phyloP scores from a whole-genome alignment of 2,329 filamentous ascomycete species.

The Dothiorella sarmentorum region DNA sequence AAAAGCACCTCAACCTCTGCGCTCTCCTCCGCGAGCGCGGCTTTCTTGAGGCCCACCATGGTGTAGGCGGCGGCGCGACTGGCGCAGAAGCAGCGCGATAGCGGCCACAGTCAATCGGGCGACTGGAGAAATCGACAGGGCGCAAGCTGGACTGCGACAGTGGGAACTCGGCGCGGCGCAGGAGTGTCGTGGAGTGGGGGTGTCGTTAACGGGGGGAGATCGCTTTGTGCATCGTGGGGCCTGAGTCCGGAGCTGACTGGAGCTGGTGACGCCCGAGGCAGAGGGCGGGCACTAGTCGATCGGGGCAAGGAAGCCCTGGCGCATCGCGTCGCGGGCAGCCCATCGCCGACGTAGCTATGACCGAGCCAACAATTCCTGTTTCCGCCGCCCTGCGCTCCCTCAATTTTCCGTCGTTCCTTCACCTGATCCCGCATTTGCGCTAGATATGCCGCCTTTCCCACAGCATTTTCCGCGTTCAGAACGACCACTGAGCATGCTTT shows the following conservation, averaged over 20 bases:
- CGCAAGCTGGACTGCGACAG: neutral
- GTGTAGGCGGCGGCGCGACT: conserved; percentile 25
- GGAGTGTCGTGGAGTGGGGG: neutral
- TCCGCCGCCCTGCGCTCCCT: neutral
- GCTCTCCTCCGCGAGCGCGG: conserved; percentile 62
- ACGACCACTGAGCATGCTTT: conserved; percentile 2
- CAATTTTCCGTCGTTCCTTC: neutral
- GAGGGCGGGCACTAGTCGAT: conserved; percentile 12
- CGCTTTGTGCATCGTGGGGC: conserved; percentile 18
- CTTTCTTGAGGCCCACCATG: conserved; percentile 55
- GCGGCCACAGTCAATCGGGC: neutral
- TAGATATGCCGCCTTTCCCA: neutral
- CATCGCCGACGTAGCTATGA: conserved; percentile 8
- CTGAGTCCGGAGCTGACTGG: conserved; percentile 6
- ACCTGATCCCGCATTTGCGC: neutral
- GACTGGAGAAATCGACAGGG: neutral
- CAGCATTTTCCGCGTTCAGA: neutral
- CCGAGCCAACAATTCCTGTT: conserved; percentile 14
- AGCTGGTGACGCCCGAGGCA: conserved; percentile 11
- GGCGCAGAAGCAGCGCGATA: conserved; percentile 21
- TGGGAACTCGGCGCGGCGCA: conserved; percentile 1
- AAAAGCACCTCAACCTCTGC: conserved; percentile 65
- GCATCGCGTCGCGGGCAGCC: neutral
- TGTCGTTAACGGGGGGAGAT: conserved; percentile 14
- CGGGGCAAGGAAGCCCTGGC: conserved; percentile 11